These are phyloP conservation scores for Trypanosoma rangeli DNA, from an alignment of 208 protist species.

Conservation along the genomic window DNA sequence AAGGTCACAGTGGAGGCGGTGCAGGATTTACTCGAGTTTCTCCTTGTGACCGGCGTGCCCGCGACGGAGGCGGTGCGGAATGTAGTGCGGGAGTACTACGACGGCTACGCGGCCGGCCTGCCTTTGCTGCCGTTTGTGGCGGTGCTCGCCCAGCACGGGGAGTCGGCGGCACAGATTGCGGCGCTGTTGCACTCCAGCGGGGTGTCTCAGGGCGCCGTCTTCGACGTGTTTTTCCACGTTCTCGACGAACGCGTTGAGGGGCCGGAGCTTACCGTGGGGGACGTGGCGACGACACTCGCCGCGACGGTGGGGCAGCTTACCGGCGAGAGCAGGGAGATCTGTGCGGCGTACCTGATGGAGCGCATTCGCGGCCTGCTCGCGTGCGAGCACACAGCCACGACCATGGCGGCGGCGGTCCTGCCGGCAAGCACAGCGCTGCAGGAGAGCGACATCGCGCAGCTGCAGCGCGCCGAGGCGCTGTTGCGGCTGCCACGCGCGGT, in stretches of 20 bases:
- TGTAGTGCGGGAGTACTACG: slow-evolving; percentile 65
- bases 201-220: slow-evolving; percentile 42
- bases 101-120: slow-evolving; percentile 55
- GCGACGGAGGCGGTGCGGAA: slow-evolving; percentile 51
- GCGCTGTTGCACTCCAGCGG: slow-evolving; percentile 40
- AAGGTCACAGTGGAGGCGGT: slow-evolving; percentile 49
- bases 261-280: slow-evolving; percentile 34
- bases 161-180: slow-evolving; percentile 27
- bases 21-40: slow-evolving; percentile 50
- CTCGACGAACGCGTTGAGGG: slow-evolving; percentile 38
- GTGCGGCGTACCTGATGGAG: slow-evolving; percentile 61
- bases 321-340: slow-evolving; percentile 41
- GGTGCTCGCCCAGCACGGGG: slow-evolving; percentile 55
- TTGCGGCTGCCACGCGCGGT: slow-evolving; percentile 26
- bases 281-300: slow-evolving; percentile 42
- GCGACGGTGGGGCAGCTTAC: slow-evolving; percentile 34
- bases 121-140: slow-evolving; percentile 68
- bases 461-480: slow-evolving; percentile 35
- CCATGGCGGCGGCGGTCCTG: no score
- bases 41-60: slow-evolving; percentile 27
- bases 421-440: slow-evolving; percentile 16
- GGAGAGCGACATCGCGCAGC: slow-evolving; percentile 33
- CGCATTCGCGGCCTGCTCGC: slow-evolving; percentile 57
- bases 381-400: slow-evolving; percentile 34
- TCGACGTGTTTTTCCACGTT: slow-evolving; percentile 56